These are phyloP conservation scores for Miamiensis avidus DNA, from an alignment of 169 alveolate species.

Conservation along the genomic window DNA sequence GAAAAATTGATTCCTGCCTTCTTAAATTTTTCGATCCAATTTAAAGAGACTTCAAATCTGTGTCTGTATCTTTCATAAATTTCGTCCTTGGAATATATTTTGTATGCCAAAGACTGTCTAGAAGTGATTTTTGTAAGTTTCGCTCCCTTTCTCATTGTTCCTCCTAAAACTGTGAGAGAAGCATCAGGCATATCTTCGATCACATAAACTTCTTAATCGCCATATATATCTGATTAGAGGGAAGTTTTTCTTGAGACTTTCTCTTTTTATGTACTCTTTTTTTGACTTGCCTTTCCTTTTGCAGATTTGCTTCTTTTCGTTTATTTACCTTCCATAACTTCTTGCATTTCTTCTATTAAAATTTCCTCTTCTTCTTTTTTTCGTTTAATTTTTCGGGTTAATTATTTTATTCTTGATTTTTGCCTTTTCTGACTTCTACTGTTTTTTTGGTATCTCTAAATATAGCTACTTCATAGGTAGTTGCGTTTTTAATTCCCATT, in stretches of 20 bases:
- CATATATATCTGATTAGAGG: too few species aligned
- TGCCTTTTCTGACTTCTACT: background rate
- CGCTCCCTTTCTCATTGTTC: constrained; percentile 96
- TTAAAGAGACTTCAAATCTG: constrained; percentile 92
- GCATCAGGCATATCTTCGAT: constrained; percentile 67
- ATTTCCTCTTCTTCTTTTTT: background rate
- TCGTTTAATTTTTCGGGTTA: background rate
- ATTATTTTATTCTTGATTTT: too few species aligned
- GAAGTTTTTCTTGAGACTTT: too few species aligned
- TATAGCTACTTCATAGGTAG: constrained; percentile 68
- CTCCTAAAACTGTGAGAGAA: constrained; percentile 76
- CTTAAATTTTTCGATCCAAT: constrained; percentile 79
- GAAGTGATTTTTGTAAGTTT: constrained; percentile 85
- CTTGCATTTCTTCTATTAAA: too few species aligned
- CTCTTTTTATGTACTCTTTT: too few species aligned
- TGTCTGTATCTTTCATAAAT: constrained; percentile 95
- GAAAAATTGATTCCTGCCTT: constrained; percentile 89
- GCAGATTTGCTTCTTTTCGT: too few species aligned
- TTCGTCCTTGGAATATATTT: constrained; percentile 73
- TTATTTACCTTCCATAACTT: too few species aligned
- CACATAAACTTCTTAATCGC: constrained; percentile 26
- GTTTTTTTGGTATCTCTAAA: constrained; percentile 20
- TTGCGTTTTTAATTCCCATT: constrained; percentile 62
- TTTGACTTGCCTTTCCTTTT: too few species aligned
- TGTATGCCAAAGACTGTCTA: constrained; percentile 87